Evolutionary conservation across 2,329 filamentous ascomycete species (phyloP).

Genomic region (Diaporthe velutina): DNA sequence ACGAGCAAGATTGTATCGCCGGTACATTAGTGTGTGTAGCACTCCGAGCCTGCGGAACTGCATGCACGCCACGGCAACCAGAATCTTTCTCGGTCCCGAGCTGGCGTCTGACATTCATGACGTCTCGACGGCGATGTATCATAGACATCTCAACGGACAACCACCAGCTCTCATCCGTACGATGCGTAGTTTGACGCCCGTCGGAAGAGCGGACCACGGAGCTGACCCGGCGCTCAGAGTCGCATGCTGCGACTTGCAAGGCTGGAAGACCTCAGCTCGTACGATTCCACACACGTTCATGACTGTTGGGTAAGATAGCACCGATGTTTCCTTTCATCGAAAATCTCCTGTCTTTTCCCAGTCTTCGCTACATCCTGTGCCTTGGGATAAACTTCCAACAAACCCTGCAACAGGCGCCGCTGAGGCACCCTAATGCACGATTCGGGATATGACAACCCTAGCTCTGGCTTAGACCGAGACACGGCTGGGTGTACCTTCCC

Average conservation of each 20-base stretch:
- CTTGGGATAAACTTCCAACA: too few species aligned
- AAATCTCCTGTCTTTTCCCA: background rate
- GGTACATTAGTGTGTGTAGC: background rate
- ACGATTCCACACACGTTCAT: background rate
- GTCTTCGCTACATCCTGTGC: background rate
- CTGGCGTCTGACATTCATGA: background rate
- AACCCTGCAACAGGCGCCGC: background rate
- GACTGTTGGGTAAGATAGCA: background rate
- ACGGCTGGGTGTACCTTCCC: background rate
- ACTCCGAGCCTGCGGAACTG: background rate
- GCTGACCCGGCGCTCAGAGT: background rate
- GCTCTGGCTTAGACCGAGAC: background rate
- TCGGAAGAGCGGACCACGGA: slow-evolving; percentile 4
- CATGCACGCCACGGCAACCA: slow-evolving; percentile 3
- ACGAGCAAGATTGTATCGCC: background rate
- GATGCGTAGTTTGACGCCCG: background rate
- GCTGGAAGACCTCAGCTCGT: background rate
- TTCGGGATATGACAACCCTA: slow-evolving; percentile 13
- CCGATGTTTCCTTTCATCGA: background rate
- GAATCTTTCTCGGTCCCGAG: background rate
- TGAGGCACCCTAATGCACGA: slow-evolving; percentile 20
- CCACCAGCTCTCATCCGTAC: background rate
- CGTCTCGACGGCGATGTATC: background rate
- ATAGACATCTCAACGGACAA: background rate
- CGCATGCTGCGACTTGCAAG: background rate